Percentiles rank a stretch among this genome's conserved stretches.
phyloP scores from a whole-genome alignment of 2,329 filamentous ascomycete species.

The Raffaelea deltoideospora region DNA sequence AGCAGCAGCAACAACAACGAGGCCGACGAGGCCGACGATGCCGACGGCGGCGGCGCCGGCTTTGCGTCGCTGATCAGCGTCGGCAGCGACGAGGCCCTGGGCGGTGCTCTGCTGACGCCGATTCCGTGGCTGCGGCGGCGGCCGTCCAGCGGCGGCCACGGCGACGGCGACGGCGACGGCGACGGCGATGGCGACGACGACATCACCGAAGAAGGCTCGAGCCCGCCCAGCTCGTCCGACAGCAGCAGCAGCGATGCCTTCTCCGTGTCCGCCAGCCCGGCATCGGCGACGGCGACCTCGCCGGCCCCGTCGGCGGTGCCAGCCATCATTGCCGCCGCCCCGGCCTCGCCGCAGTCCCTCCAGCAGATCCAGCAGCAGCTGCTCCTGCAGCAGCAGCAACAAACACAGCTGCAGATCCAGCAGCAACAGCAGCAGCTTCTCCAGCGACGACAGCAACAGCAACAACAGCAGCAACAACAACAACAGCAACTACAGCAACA shows the following conservation, averaged over 20 bases:
- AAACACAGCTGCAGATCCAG: slow-evolving; percentile 1
- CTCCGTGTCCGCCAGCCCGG: too few species aligned
- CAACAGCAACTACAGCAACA: slow-evolving; percentile 4
- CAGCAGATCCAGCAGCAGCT: too few species aligned
- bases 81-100: slow-evolving; percentile 77
- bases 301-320: neutral
- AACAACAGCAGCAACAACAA: slow-evolving; percentile 6
- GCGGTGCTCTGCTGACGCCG: slow-evolving; percentile 80
- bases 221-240: slow-evolving; percentile 7
- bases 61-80: slow-evolving; percentile 25
- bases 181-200: slow-evolving; percentile 9
- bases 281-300: neutral
- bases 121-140: slow-evolving; percentile 67
- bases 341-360: too few species aligned
- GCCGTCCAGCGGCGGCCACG: slow-evolving; percentile 11
- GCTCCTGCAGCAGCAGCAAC: slow-evolving; percentile 2
- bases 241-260: slow-evolving; percentile 1
- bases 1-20: slow-evolving; percentile 10
- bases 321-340: too few species aligned
- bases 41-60: too few species aligned
- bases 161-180: slow-evolving; percentile 4
- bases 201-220: slow-evolving; percentile 6
- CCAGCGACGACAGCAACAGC: slow-evolving; percentile 2
- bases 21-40: too few species aligned
- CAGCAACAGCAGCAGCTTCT: neutral